phyloP scores from a whole-genome alignment of 1,284 basidiomycete species.

The Cutaneotrichosporon mucoides region DNA sequence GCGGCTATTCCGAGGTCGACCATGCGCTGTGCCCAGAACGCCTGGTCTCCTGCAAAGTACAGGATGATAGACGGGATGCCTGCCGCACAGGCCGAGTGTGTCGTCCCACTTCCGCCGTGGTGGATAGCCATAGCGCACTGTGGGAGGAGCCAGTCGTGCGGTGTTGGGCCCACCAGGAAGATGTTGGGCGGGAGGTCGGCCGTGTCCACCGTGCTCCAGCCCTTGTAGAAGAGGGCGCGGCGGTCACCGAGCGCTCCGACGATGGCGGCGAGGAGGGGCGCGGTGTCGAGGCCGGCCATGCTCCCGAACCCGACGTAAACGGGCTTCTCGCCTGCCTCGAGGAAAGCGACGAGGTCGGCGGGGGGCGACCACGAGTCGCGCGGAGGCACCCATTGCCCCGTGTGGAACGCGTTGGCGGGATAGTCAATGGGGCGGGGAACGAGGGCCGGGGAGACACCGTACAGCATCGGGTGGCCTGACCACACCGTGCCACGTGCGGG shows the following conservation, averaged over 20 bases:
- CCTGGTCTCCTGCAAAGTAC: background rate
- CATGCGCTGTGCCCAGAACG: background rate
- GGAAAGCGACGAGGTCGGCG: background rate
- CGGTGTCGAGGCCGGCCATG: background rate
- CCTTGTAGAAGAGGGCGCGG: background rate
- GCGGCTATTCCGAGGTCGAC: background rate
- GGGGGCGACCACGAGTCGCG: background rate
- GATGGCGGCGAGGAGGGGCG: background rate
- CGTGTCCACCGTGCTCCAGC: background rate
- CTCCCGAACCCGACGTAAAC: conserved; percentile 1
- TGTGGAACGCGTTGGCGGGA: background rate
- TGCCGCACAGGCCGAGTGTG: background rate
- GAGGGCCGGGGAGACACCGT: background rate
- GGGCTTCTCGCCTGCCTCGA: background rate
- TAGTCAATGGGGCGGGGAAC: background rate
- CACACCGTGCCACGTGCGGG: background rate
- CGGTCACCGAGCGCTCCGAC: background rate
- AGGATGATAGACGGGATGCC: background rate
- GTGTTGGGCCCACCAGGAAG: background rate
- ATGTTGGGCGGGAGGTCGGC: background rate
- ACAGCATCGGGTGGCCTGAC: background rate
- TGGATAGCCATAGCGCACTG: background rate
- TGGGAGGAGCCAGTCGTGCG: background rate
- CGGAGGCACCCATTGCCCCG: background rate
- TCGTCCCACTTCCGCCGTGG: background rate